Percentiles rank a stretch among this genome's conserved stretches.
phyloP scores from a whole-genome alignment of 768 basidiomycete genomes.

The Galerina marginata region DNA sequence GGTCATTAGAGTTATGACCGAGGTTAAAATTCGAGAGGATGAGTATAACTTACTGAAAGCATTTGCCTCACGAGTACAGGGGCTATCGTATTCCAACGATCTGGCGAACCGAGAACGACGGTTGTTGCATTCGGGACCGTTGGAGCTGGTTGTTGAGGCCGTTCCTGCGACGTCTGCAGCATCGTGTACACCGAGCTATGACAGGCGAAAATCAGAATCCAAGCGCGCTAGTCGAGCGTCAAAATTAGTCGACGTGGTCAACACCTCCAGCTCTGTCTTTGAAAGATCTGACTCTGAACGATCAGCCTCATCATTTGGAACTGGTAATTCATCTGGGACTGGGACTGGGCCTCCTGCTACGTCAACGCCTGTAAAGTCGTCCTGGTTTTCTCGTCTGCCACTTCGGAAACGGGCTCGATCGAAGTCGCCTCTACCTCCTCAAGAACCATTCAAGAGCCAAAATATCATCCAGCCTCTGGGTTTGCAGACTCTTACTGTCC shows the following conservation, averaged over 20 bases:
- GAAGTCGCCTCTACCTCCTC: conserved; percentile 19
- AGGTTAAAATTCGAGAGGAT: conserved; percentile 86
- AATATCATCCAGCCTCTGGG: conserved; percentile 1
- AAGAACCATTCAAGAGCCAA: neutral
- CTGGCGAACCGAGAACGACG: conserved; percentile 78
- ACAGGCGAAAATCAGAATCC: conserved; percentile 13
- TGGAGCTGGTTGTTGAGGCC: conserved; percentile 49
- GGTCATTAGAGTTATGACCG: conserved; percentile 78
- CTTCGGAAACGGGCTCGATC: conserved; percentile 24
- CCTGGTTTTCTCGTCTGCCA: conserved; percentile 34
- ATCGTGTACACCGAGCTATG: conserved; percentile 1
- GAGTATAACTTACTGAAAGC: conserved; percentile 79
- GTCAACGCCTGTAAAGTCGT: conserved; percentile 25
- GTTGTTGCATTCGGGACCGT: conserved; percentile 69
- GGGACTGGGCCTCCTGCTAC: conserved; percentile 8
- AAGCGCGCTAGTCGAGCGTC: conserved; percentile 32
- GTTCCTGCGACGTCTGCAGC: neutral
- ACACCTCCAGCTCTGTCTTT: conserved; percentile 46
- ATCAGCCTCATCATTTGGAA: conserved; percentile 29
- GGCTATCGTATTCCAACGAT: conserved; percentile 54
- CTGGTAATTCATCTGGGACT: conserved; percentile 1
- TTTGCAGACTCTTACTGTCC: conserved; percentile 28
- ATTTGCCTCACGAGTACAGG: conserved; percentile 62
- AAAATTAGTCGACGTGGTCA: conserved; percentile 46
- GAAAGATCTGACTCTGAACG: conserved; percentile 47